Evolutionary conservation across 805 yeast genomes (phyloP), one percentile per base, ranked within the genome.

Genomic region (Schwanniomyces vanrijiae): DNA sequence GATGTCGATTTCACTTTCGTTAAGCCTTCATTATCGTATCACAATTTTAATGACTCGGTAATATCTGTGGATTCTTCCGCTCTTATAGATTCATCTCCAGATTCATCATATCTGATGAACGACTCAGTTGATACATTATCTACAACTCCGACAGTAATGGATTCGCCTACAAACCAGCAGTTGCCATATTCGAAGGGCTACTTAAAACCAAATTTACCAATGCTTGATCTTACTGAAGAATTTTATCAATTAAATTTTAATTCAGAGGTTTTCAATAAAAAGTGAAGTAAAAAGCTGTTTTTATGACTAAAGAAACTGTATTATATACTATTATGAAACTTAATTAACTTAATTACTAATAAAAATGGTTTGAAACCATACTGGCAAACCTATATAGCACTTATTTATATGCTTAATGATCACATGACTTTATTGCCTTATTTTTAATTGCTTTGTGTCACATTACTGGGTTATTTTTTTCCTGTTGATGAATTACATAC

Each of bases 91-190:
- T 48, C 52, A 29, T 50, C 51, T 11, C 54, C 58, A 11, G 46
- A 43, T 24, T 38, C 44, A 3, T 19, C 48, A 11, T 25, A 38
- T 14, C 51, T 45, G 31, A 19, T 56, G 43, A 61, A 55, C 43
- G 66, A 60, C 40, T 67, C 72, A 13, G 47, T 64, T 28, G 70
- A 59, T 24, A 63, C 73, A 13, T 47, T 68, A 18, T 65, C 72
- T 2, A 68, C 74, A 1, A 52, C 52, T 19, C 66, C 64, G 9
- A 68, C 71, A 10, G 53, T 57, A 7, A 48, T 49, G 2, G 56
- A 52, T 8, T 41, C 46, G 16, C 35, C 48, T 37, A 28, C 33
- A 11, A n/a, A n/a, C n/a, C 33, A 37, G 14, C 25, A 31, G 5
- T 21, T 37, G 19, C 25, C 31, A 10, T 21, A 38, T 38, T 11